These are phyloP conservation scores for Entomortierella lignicola DNA, from an alignment of 192 early-diverging fungal genomes.

Conservation along the genomic window DNA sequence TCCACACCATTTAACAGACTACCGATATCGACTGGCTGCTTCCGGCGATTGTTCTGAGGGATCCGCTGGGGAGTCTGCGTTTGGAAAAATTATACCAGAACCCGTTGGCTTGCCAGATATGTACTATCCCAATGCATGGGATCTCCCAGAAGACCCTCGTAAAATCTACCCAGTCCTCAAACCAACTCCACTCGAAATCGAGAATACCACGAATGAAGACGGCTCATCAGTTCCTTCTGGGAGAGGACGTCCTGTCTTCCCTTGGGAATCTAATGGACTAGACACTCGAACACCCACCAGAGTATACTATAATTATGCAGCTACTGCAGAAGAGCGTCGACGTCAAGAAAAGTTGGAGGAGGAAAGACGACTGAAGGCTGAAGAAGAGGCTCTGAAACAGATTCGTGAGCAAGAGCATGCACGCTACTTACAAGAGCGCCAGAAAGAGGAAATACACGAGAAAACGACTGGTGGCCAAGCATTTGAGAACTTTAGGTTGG, in stretches of 20 bases:
- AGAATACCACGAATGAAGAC: slow-evolving; percentile 21
- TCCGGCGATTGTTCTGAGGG: slow-evolving; percentile 8
- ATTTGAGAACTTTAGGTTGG: slow-evolving; percentile 50
- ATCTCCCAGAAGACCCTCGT: slow-evolving; percentile 42
- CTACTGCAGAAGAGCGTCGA: slow-evolving; percentile 20
- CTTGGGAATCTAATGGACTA: slow-evolving; percentile 33
- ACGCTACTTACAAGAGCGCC: slow-evolving; percentile 35
- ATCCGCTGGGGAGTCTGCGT: slow-evolving; percentile 4
- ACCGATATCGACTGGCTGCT: slow-evolving; percentile 34
- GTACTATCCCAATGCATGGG: slow-evolving; percentile 54
- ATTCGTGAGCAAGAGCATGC: slow-evolving; percentile 27
- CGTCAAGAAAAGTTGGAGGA: slow-evolving; percentile 25
- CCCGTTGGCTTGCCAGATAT: slow-evolving; percentile 48
- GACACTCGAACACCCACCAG: slow-evolving; percentile 30
- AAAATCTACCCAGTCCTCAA: slow-evolving; percentile 15
- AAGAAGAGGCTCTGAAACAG: slow-evolving; percentile 28
- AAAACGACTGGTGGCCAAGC: slow-evolving; percentile 39
- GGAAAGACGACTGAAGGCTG: slow-evolving; percentile 14
- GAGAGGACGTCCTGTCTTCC: slow-evolving; percentile 38
- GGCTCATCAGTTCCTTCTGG: slow-evolving; percentile 37
- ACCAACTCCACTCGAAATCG: slow-evolving; percentile 12
- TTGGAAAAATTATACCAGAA: slow-evolving; percentile 42
- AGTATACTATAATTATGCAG: slow-evolving; percentile 39
- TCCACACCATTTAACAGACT: slow-evolving; percentile 49
- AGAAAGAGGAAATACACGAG: slow-evolving; percentile 29